phyloP scores from a whole-genome alignment of 1,139 yeast genomes.

The Yamadazyma dushanensis region DNA sequence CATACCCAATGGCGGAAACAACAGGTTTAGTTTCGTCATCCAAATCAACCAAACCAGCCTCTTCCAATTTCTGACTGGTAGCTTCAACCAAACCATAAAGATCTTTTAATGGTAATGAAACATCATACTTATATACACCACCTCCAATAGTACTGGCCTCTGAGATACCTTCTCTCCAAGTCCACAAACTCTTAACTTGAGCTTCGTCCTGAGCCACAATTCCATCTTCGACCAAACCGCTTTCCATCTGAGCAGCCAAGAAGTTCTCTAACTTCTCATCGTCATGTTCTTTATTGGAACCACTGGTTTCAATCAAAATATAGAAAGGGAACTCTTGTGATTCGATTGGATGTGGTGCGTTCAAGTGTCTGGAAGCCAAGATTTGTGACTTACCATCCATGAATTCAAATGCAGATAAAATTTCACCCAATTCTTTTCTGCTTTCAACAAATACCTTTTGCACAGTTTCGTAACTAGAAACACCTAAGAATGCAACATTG shows the following conservation, averaged over 20 bases:
- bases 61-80: conserved; percentile 55
- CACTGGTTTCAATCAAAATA: conserved; percentile 89
- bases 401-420: conserved; percentile 90
- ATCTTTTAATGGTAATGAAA: conserved; percentile 78
- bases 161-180: conserved; percentile 92
- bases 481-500: conserved; percentile 87
- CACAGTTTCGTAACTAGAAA: conserved; percentile 77
- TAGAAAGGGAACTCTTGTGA: conserved; percentile 78
- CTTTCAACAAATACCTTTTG: conserved; percentile 81
- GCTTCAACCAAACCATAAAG: conserved; percentile 82
- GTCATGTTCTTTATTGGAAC: conserved; percentile 85
- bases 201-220: conserved; percentile 94
- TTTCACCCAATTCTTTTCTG: conserved; percentile 75
- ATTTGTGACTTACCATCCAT: conserved; percentile 82
- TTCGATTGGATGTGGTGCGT: conserved; percentile 73
- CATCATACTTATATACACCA: conserved; percentile 96
- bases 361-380: conserved; percentile 57
- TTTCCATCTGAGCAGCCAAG: conserved; percentile 81
- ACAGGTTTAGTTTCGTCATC: conserved; percentile 73
- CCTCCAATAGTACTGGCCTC: conserved; percentile 86
- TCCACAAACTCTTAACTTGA: conserved; percentile 81
- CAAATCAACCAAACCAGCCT: conserved; percentile 60
- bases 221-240: conserved; percentile 83
- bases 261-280: conserved; percentile 77
- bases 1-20: conserved; percentile 87